Evolutionary conservation across 148 eudicot genomes (phyloP).

Genomic region (Chenopodium suecicum): DNA sequence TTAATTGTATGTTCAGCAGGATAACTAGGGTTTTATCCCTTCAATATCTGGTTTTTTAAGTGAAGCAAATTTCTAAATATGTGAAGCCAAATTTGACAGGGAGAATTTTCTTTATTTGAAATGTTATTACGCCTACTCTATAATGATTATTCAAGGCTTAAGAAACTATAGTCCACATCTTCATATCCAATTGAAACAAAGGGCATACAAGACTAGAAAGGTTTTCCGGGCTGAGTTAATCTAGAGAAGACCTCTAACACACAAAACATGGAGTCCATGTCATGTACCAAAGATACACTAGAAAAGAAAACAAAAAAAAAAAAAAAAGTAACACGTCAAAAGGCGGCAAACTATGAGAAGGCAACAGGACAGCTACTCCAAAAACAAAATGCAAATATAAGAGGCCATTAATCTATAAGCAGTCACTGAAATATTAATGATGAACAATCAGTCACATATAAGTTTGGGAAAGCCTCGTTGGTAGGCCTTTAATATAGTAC

Average conservation of each 20-base stretch:
- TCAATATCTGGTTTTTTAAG: neutral
- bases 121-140: neutral
- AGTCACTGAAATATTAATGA: neutral
- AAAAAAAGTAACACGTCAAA: neutral
- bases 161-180: neutral
- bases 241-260: neutral
- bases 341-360: neutral
- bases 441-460: neutral
- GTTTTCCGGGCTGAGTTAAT: neutral
- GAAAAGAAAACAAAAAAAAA: too few species aligned
- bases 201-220: neutral
- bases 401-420: neutral
- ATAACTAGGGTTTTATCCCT: neutral
- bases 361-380: neutral
- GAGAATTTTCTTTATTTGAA: neutral
- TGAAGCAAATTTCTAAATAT: neutral
- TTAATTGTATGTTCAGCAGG: neutral
- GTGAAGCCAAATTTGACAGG: neutral
- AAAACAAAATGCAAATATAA: neutral
- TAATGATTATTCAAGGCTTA: neutral
- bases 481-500: too few species aligned
- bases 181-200: neutral
- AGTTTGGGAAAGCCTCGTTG: too few species aligned
- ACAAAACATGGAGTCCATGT: neutral
- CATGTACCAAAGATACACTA: neutral